Evolutionary conservation across 2,329 filamentous ascomycete species (phyloP).

Genomic region (Stagonosporopsis rhizophila): DNA sequence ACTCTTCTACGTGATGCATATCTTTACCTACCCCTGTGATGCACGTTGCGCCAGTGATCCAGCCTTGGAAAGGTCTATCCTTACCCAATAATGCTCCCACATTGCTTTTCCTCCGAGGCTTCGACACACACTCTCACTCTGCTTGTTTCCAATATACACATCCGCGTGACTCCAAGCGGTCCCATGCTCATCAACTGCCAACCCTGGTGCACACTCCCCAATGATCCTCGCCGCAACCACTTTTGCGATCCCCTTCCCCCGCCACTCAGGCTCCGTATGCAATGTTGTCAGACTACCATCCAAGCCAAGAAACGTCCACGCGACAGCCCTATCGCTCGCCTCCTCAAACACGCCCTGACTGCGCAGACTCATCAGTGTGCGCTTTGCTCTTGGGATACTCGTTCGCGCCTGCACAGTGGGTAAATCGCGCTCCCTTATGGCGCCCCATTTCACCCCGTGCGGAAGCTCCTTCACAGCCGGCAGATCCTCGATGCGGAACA

Average conservation of each 20-base stretch:
- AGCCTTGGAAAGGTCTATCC: conserved; percentile 50
- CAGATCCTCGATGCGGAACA: conserved; percentile 60
- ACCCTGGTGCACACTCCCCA: conserved; percentile 48
- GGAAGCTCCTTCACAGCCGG: conserved; percentile 52
- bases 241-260: conserved; percentile 70
- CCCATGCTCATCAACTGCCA: conserved; percentile 43
- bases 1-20: conserved; percentile 1
- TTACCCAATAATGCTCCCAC: conserved; percentile 67
- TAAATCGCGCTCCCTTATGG: conserved; percentile 61
- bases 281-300: conserved; percentile 69
- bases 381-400: conserved; percentile 62
- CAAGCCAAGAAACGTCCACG: conserved; percentile 70
- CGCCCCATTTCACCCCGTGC: conserved; percentile 63
- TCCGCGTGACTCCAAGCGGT: conserved; percentile 68
- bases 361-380: conserved; percentile 52
- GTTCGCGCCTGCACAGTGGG: conserved; percentile 58
- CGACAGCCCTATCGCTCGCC: conserved; percentile 59
- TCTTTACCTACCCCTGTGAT: conserved; percentile 6
- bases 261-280: conserved; percentile 66
- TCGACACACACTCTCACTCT: conserved; percentile 68
- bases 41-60: conserved; percentile 21
- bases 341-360: conserved; percentile 52
- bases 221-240: conserved; percentile 66
- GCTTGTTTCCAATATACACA: conserved; percentile 66
- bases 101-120: conserved; percentile 64